Evolutionary conservation across 805 yeast genomes (phyloP), one percentile per base, ranked within the genome.

Genomic region (Candida oleophila): DNA sequence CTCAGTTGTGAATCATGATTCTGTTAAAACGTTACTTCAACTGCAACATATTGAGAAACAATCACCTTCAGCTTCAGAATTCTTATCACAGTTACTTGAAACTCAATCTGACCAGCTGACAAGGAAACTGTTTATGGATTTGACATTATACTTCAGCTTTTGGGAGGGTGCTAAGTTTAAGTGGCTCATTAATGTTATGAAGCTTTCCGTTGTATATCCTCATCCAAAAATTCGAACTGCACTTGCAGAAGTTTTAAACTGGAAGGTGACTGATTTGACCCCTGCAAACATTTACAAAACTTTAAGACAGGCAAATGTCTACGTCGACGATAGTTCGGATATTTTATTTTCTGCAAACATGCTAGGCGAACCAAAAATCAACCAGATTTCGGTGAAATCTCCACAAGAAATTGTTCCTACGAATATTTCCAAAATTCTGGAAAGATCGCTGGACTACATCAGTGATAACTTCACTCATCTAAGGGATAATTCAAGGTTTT

Each of bases 401-500:
- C 43, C 55, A 1, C 45, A 51, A 14, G 65, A 63, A 16, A 20
- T 64, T 15, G 46, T 45, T 11, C 50, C 55, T 7, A 33, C 22
- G 35, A 38, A 18, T 21, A 16, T 19, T 12, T 33, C 37, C 20
- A 18, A 4, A 7, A 33, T 22, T 15, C 25, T 16, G 41, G 45
- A 3, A 35, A 19, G 20, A 25, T 18, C 7, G 3, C 19, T 8
- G 11, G 39, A 36, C 7, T 20, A 18, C 19, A 9, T 36, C 4
- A 16, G 7, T 16, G 76, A 71, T 46, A 45, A 56, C 25, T 71
- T 69, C 41, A 49, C 54, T 4, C 74, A 71, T 49, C 46, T 72
- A 19, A 51, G 76, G 36, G 2, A 22, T 46, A 2, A 50, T 54
- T 15, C 16, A 16, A 16, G 39, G 21, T 36, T 36, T 36, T 36